Evolutionary conservation across 352 stramenopile genomes (phyloP).

Genomic region (Phytophthora hybrid): DNA sequence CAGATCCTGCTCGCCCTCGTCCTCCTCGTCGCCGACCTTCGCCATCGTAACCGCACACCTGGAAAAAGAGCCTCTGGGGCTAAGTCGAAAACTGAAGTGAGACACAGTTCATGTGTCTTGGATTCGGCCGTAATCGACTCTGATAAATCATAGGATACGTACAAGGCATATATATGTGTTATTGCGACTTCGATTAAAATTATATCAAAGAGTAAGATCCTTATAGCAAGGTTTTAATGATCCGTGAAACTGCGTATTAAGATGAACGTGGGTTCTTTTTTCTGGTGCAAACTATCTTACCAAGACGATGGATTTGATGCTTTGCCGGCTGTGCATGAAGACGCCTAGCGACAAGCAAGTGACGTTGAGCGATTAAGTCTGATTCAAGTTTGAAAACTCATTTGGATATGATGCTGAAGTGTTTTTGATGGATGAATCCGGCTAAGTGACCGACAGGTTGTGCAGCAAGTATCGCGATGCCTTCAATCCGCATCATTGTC

Average conservation of each 20-base stretch:
- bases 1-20: constrained; percentile 21
- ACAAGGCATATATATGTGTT: no score
- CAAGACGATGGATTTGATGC: not conserved
- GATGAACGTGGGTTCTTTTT: not conserved
- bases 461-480: no score
- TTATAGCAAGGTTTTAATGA: not conserved
- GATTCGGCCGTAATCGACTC: not conserved
- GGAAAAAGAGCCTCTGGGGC: not conserved
- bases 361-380: not conserved
- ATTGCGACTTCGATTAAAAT: not conserved
- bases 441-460: no score
- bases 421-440: no score
- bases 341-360: not conserved
- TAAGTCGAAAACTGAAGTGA: constrained; percentile 32
- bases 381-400: no score
- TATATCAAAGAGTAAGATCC: no score
- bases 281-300: not conserved
- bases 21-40: constrained; percentile 15
- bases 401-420: no score
- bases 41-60: constrained; percentile 10
- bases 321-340: not conserved
- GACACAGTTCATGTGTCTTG: not conserved
- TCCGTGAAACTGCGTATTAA: not conserved
- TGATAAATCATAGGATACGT: not conserved
- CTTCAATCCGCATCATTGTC: no score